Evolutionary conservation across 768 basidiomycete genomes (phyloP).

Genomic region (Pleurotus pulmonarius): DNA sequence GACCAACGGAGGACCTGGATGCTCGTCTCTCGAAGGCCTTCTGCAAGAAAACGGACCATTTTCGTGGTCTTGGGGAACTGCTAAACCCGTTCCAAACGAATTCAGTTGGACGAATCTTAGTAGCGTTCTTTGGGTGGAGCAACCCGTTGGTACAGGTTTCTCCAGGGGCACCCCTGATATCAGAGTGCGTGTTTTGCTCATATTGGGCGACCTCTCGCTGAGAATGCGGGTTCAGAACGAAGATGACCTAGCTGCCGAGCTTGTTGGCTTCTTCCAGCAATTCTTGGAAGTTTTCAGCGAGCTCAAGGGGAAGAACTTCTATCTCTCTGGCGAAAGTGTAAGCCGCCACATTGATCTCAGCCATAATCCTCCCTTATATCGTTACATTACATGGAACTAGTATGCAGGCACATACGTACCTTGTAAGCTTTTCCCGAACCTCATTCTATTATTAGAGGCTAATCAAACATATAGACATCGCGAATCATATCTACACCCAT

Average conservation of each 20-base stretch:
- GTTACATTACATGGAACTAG: constrained; percentile 5
- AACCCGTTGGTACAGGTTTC: constrained; percentile 78
- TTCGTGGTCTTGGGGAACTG: constrained; percentile 61
- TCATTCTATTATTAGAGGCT: constrained; percentile 2
- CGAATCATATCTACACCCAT: constrained; percentile 67
- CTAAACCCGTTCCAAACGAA: constrained; percentile 59
- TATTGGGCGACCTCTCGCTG: neutral
- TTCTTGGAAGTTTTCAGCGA: constrained; percentile 75
- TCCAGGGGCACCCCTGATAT: constrained; percentile 68
- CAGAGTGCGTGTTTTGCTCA: constrained; percentile 32
- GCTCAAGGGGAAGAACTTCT: constrained; percentile 69
- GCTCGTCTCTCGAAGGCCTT: constrained; percentile 68
- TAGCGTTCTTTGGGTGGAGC: constrained; percentile 72
- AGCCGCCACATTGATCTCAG: constrained; percentile 20
- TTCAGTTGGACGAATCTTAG: constrained; percentile 81
- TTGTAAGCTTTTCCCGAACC: neutral
- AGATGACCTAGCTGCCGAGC: constrained; percentile 41
- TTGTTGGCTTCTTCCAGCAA: constrained; percentile 66
- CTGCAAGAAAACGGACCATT: constrained; percentile 77
- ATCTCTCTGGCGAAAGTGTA: constrained; percentile 72
- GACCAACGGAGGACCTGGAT: constrained; percentile 82
- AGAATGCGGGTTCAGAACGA: constrained; percentile 32
- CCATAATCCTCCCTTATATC: neutral
- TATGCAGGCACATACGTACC: constrained; percentile 3
- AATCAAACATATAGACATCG: constrained; percentile 48